phyloP scores from a whole-genome alignment of 257 asterid species.

The Jaltomata sinuosa region DNA sequence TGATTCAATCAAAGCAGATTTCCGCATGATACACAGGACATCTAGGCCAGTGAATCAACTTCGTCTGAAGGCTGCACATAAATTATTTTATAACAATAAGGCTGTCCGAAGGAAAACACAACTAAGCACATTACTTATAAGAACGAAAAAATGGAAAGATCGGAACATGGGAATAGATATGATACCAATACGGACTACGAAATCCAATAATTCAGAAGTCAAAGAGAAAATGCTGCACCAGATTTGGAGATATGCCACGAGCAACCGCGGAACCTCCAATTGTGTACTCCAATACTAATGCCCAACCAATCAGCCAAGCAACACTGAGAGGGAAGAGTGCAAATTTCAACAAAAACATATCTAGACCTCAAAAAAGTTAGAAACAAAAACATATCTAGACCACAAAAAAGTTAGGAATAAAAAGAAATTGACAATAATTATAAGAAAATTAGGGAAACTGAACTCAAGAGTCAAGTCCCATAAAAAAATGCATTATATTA shows the following conservation, averaged over 20 bases:
- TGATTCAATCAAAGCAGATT: background rate
- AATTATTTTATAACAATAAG: background rate
- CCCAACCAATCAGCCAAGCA: constrained; percentile 98
- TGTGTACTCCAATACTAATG: constrained; percentile 88
- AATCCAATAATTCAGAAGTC: background rate
- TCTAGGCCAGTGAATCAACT: background rate
- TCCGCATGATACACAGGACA: background rate
- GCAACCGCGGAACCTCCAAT: constrained; percentile 99
- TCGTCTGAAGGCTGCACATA: background rate
- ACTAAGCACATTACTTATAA: background rate
- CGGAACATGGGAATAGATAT: no score
- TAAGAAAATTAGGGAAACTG: background rate
- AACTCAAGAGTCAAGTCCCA: background rate
- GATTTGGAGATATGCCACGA: constrained; percentile 96
- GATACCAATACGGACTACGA: no score
- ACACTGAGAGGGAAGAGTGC: constrained; percentile 28
- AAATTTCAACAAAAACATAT: background rate
- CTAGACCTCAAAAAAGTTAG: background rate
- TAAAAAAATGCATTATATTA: background rate
- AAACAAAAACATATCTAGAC: background rate
- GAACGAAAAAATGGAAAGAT: no score
- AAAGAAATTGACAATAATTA: background rate
- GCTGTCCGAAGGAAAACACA: background rate
- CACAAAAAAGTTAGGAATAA: background rate
- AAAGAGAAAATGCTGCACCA: constrained; percentile 34